phyloP scores from a whole-genome alignment of 495 filamentous ascomycete species.

The Cryomyces minteri region DNA sequence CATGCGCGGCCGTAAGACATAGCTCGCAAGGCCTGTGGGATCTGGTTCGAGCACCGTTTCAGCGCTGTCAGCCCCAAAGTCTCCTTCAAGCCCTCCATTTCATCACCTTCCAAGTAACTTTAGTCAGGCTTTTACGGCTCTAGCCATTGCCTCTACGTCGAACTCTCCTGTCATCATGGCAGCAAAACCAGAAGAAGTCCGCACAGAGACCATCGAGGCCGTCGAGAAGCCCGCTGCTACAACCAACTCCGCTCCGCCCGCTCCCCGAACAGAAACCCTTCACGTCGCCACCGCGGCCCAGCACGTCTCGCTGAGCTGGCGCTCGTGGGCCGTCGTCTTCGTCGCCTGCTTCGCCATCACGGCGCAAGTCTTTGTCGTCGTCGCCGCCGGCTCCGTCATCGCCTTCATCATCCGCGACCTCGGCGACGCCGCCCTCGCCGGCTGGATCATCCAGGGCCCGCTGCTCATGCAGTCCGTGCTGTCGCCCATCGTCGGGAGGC shows the following conservation, averaged over 20 bases:
- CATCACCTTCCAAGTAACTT: too few relatives aligned
- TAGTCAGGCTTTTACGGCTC: too few relatives aligned
- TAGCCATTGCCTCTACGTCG: too few relatives aligned
- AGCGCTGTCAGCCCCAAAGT: too few relatives aligned
- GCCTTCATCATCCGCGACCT: conserved; percentile 35
- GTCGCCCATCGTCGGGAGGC: conserved; percentile 31
- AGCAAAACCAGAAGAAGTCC: conserved; percentile 3
- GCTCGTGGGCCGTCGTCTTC: conserved; percentile 17
- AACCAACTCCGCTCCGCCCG: not conserved
- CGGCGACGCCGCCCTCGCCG: conserved; percentile 27
- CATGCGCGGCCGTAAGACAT: too few relatives aligned
- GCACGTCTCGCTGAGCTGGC: conserved; percentile 16
- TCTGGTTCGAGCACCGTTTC: too few relatives aligned
- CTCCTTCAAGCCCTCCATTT: too few relatives aligned
- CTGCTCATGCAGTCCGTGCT: conserved; percentile 35
- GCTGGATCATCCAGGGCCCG: conserved; percentile 38
- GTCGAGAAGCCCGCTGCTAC: not conserved
- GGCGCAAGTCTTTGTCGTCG: conserved; percentile 31
- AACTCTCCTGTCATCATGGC: conserved; percentile 1
- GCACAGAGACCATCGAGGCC: conserved; percentile 1
- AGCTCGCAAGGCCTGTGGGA: too few relatives aligned
- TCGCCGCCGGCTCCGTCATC: conserved; percentile 34
- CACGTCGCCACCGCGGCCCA: conserved; percentile 3
- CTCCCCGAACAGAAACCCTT: conserved; percentile 2
- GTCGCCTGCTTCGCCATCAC: conserved; percentile 20